Percentiles rank a stretch among this genome's conserved stretches.
These are phyloP conservation scores for Talaromyces sp. DNA, from an alignment of 2,329 filamentous ascomycete species.

Conservation along the genomic window DNA sequence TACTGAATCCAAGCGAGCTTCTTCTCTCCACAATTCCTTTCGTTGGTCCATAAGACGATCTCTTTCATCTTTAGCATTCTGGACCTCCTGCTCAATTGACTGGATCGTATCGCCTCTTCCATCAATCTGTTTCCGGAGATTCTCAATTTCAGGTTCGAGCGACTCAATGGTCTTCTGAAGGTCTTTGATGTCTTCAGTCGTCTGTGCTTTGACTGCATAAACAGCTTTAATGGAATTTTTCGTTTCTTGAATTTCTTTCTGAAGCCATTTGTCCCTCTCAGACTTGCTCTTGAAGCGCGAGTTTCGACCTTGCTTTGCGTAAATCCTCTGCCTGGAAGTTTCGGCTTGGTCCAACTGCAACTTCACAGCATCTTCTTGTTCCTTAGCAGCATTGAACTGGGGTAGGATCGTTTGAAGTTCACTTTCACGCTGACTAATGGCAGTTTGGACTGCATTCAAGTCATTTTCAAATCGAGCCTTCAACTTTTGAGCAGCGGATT, in stretches of 20 bases:
- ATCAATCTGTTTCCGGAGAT: constrained; percentile 68
- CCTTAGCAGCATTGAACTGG: constrained; percentile 68
- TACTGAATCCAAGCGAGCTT: constrained; percentile 78
- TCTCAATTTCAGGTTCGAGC: constrained; percentile 69
- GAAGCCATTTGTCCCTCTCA: constrained; percentile 80
- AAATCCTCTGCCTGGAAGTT: constrained; percentile 70
- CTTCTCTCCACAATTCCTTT: constrained; percentile 82
- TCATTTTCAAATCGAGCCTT: constrained; percentile 69
- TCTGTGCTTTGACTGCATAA: constrained; percentile 79
- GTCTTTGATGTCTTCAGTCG: constrained; percentile 73
- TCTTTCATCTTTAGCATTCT: constrained; percentile 71
- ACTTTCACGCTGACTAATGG: constrained; percentile 71
- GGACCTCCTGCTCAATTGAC: constrained; percentile 68
- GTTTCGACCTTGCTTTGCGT: constrained; percentile 87
- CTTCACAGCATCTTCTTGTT: constrained; percentile 67
- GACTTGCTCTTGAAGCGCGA: constrained; percentile 83
- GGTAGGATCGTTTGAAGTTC: constrained; percentile 75
- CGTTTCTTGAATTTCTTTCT: constrained; percentile 74
- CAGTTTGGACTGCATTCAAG: constrained; percentile 65
- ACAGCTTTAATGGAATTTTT: constrained; percentile 72
- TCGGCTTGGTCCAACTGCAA: constrained; percentile 73
- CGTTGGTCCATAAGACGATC: constrained; percentile 81
- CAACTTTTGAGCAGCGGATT: constrained; percentile 71
- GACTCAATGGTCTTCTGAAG: constrained; percentile 68
- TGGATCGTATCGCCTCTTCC: constrained; percentile 73